These are phyloP conservation scores for Monilinia polystroma DNA, from an alignment of 2,329 filamentous ascomycete species.

Conservation along the genomic window DNA sequence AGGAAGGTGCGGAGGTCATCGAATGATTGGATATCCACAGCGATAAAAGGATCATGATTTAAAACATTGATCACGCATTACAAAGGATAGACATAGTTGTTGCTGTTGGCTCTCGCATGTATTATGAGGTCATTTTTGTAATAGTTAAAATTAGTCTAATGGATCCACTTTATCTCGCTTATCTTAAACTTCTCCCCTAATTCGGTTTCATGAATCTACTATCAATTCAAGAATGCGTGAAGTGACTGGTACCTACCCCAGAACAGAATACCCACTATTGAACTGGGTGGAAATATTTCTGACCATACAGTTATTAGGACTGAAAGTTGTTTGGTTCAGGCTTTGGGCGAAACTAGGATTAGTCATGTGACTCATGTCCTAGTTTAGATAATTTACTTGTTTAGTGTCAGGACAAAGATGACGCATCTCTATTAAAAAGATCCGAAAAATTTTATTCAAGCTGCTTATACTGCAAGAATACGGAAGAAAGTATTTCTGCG, in stretches of 20 bases:
- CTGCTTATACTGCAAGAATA: too few species aligned
- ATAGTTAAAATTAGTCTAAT: not conserved
- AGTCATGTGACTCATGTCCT: too few species aligned
- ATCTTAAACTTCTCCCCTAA: not conserved
- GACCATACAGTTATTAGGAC: not conserved
- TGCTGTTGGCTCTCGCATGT: not conserved
- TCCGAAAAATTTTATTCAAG: too few species aligned
- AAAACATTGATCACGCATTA: not conserved
- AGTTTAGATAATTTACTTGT: too few species aligned
- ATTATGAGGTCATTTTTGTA: constrained; percentile 5
- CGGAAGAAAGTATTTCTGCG: not conserved
- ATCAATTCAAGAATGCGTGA: not conserved
- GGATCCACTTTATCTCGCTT: constrained; percentile 18
- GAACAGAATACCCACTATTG: not conserved
- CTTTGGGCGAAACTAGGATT: too few species aligned
- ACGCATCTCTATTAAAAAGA: too few species aligned
- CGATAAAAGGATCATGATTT: not conserved
- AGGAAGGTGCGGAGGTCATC: not conserved
- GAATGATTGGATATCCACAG: not conserved
- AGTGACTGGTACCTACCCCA: not conserved
- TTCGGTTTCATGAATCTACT: not conserved
- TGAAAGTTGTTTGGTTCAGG: too few species aligned
- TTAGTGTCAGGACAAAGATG: too few species aligned
- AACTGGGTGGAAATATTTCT: not conserved
- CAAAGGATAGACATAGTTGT: not conserved